Base-by-base conservation (phyloP, 306 rosid genomes). In the Ammopiptanthus mongolicus region DNA sequence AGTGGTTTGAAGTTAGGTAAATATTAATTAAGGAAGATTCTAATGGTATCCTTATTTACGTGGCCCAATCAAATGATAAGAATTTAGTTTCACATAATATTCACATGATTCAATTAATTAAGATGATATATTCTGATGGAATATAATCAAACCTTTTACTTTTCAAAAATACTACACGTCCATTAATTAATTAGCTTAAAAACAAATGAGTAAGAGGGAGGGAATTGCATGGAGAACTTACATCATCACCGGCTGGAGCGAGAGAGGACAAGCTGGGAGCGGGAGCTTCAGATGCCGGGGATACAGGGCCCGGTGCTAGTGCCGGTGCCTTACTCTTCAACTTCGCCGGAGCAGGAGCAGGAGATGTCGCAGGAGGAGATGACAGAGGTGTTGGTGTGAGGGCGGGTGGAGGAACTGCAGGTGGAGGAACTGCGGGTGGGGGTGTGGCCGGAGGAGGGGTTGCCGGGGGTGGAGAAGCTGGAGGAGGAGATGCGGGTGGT, bases 271-370 rank as follows among this genome's bases (percentile, higher is more conserved):
- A 57, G 51, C 82, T 53, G 0, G 95, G 91, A 21, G 79, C 84
- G 5, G 95, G 91, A 5, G 91, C 88, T 17, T 37, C 86, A 0
- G 55, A 28, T 0, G 91, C 79, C 0, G 94, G 83, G 0, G 68
- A 74, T 0, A 89, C 81, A 9, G 85, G 80, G 51, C 85, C 76
- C n/a, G 73, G 74, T 4, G 61, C 74, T 22, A 65, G 31, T 39
- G 78, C 74, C 0, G 83, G 77, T 3, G 87, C 76, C 50, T 82
- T 13, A 3, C 48, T 53, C 50, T 70, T 70, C 9, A 21, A 5
- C 29, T 53, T 53, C 10, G 50, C 3, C 18, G 84, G 86, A 1
- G 89, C 79, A 1, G 88, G 88, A 60, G 87, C 66, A 21, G 93
- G 89, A 10, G 93, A 52, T 0, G 68, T 36, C 0, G 39, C 64